Base-by-base conservation (phyloP, 139 green algal species). In the Tetratostichococcus sp. region DNA sequence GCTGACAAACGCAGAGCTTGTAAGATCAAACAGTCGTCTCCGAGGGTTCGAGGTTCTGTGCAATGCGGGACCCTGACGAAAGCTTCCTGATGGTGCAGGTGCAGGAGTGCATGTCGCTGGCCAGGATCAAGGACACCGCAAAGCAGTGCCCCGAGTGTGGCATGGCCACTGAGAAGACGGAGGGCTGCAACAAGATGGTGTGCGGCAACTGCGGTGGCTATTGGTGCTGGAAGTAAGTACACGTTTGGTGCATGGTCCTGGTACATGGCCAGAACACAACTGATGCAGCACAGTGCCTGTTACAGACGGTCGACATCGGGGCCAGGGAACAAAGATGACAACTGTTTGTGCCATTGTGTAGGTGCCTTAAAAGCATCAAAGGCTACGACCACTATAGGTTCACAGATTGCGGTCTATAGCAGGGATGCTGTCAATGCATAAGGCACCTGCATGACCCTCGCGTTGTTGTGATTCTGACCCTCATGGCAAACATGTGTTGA, bases 161-260 rank as follows among this genome's bases (percentile, higher is more conserved):
- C 69, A 89, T 87, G 80, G 89, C 80, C 21, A 91, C 89, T 21
- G 71, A 89, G 58, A 90, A 89, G 72, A 82, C 71, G 30, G 87
- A 85, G 72, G 91, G 89, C 59, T 97, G 93, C 88, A 97, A 97
- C 84, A 97, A 97, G 81, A 93, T 97, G 82, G 85, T 75, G 1
- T 97, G 93, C 83, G 32, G 57, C 62, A 82, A 84, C 75, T 97
- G 92, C 81, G 75, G 70, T 8, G 67, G 62, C 16, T 83, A 72
- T 69, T 94, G 91, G 74, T 93, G 88, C 78, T 92, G 83, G 62
- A 79, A 81, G 77, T 84, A 73, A 35, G 70, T n/a, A n/a, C n/a
- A n/a, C n/a, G n/a, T 74, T 42, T 69, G 65, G 43, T 3, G 67
- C 32, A 25, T 62, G 71, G 35, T 69, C 73, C 11, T 33, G 57